Evolutionary conservation across 2,329 filamentous ascomycete genomes (phyloP).

Genomic region (Stagonosporopsis chrysanthemi): DNA sequence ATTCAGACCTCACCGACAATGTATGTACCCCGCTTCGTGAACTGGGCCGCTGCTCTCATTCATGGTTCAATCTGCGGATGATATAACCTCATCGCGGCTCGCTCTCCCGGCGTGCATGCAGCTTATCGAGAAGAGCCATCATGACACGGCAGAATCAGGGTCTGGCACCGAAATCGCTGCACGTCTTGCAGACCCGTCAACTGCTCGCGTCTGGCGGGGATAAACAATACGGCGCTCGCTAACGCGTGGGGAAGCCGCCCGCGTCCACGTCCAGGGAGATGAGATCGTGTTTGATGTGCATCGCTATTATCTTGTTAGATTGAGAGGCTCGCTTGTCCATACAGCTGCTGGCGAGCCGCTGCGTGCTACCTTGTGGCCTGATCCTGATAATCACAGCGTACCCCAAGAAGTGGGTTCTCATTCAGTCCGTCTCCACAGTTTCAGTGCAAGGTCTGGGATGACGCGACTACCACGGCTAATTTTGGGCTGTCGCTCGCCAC

Average conservation of each 20-base stretch:
- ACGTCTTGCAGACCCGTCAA: slow-evolving; percentile 15
- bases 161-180: slow-evolving; percentile 22
- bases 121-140: slow-evolving; percentile 15
- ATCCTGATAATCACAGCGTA: slow-evolving; percentile 18
- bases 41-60: slow-evolving; percentile 2
- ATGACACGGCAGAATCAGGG: slow-evolving; percentile 21
- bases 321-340: slow-evolving; percentile 7
- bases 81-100: slow-evolving; percentile 16
- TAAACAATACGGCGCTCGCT: slow-evolving; percentile 22
- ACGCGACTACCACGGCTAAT: slow-evolving; percentile 28
- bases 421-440: slow-evolving; percentile 27
- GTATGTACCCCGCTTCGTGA: slow-evolving; percentile 35
- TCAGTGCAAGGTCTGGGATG: slow-evolving; percentile 24
- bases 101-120: slow-evolving; percentile 18
- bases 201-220: slow-evolving; percentile 19
- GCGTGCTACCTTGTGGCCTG: slow-evolving; percentile 6
- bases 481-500: slow-evolving; percentile 26
- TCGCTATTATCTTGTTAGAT: slow-evolving; percentile 31
- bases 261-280: slow-evolving; percentile 26
- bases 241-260: slow-evolving; percentile 35
- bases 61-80: slow-evolving; percentile 10
- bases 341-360: background rate
- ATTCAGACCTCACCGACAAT: slow-evolving; percentile 35
- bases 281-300: slow-evolving; percentile 34
- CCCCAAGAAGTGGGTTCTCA: slow-evolving; percentile 21